A percentile compares a stretch with the other conserved stretches of the same genome.
phyloP scores from a whole-genome alignment of 108 stramenopile species.

The Skeletonema marinoi region DNA sequence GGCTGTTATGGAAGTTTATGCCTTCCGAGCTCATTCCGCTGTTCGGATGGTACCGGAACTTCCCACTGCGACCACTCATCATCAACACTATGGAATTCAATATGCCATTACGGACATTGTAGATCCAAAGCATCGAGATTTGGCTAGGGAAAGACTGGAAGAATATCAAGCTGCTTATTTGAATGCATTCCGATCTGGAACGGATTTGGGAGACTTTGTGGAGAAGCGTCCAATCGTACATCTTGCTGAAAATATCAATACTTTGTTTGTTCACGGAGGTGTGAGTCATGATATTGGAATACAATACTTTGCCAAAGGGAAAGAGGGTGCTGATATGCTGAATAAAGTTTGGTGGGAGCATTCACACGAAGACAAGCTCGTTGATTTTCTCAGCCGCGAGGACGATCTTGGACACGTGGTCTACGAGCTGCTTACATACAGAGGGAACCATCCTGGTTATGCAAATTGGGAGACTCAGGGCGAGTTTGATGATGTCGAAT shows the following conservation, averaged over 20 bases:
- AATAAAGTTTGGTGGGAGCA: slow-evolving; percentile 43
- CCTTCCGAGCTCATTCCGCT: slow-evolving; percentile 34
- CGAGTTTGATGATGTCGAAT: slow-evolving; percentile 19
- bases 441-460: slow-evolving; percentile 66
- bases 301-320: slow-evolving; percentile 22
- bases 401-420: slow-evolving; percentile 37
- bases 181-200: slow-evolving; percentile 49
- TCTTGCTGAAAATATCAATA: slow-evolving; percentile 36
- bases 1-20: slow-evolving; percentile 59
- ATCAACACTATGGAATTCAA: slow-evolving; percentile 11
- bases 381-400: slow-evolving; percentile 40
- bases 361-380: slow-evolving; percentile 38
- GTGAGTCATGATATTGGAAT: slow-evolving; percentile 35
- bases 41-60: slow-evolving; percentile 35
- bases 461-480: slow-evolving; percentile 42
- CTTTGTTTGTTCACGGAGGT: slow-evolving; percentile 64
- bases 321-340: slow-evolving; percentile 33
- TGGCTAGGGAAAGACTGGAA: slow-evolving; percentile 44
- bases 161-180: slow-evolving; percentile 55
- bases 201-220: slow-evolving; percentile 53
- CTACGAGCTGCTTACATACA: slow-evolving; percentile 58
- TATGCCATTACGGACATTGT: slow-evolving; percentile 54
- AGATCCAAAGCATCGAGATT: slow-evolving; percentile 44
- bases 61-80: slow-evolving; percentile 5
- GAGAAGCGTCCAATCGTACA: slow-evolving; percentile 50